Conservation (phyloP, 805 yeast genomes). For the Ascoidea tarda region DNA sequence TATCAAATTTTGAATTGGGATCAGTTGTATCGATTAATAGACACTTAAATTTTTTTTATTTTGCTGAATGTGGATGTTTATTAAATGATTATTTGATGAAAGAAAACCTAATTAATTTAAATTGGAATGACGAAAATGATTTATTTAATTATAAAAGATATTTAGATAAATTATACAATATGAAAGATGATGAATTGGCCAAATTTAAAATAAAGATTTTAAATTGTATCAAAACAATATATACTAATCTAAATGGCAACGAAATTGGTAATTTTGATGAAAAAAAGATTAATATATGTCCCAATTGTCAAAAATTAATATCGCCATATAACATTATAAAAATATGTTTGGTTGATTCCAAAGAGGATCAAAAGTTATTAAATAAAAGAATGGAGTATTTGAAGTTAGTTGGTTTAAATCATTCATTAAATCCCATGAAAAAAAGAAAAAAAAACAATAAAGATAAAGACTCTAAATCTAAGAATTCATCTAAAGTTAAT, state of each 20-base stretch:
- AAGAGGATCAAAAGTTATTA: background rate
- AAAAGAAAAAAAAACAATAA: background rate
- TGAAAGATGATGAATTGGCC: background rate
- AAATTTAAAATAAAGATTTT: background rate
- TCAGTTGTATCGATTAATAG: background rate
- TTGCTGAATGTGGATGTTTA: slow-evolving; percentile 11
- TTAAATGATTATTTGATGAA: slow-evolving; percentile 4
- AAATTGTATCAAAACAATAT: background rate
- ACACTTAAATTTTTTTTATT: slow-evolving; percentile 7
- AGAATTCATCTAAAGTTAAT: background rate
- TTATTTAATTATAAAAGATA: slow-evolving; percentile 1
- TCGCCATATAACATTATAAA: slow-evolving; percentile 5
- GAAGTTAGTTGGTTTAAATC: slow-evolving; percentile 1
- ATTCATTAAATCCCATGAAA: slow-evolving; percentile 1
- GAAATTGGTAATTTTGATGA: background rate
- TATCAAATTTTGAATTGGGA: slow-evolving; percentile 2
- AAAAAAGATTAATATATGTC: slow-evolving; percentile 1
- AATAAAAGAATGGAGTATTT: slow-evolving; percentile 2
- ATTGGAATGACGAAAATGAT: slow-evolving; percentile 1
- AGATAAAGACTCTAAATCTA: background rate
- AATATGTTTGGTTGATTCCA: slow-evolving; percentile 1
- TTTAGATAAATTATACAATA: background rate
- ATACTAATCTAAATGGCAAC: background rate
- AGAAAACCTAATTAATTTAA: slow-evolving; percentile 1
- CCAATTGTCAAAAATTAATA: slow-evolving; percentile 4